Evolutionary conservation across 106 monocot genomes (phyloP).

Genomic region (Narthecium ossifragum): DNA sequence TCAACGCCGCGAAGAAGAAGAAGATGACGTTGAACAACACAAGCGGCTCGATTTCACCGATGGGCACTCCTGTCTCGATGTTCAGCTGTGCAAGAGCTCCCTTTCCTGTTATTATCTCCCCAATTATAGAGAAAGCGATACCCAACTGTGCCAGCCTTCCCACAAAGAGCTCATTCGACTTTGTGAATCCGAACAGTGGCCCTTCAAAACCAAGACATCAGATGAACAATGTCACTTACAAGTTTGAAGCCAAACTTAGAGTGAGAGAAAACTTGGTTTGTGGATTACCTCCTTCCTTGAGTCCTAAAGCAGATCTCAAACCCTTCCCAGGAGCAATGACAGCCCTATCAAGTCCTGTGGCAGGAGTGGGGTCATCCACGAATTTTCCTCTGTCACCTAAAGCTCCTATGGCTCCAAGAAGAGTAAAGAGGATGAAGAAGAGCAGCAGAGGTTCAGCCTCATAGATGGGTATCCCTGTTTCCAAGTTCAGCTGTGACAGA

Average conservation of each 20-base stretch:
- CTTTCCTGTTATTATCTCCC: slow-evolving; percentile 92
- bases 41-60: slow-evolving; percentile 81
- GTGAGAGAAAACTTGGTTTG: not conserved
- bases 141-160: slow-evolving; percentile 90
- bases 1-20: slow-evolving; percentile 94
- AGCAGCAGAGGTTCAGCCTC: slow-evolving; percentile 93
- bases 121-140: slow-evolving; percentile 88
- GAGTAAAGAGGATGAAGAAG: slow-evolving; percentile 99
- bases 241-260: not conserved
- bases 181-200: slow-evolving; percentile 91
- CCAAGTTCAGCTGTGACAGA: slow-evolving; percentile 81
- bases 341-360: slow-evolving; percentile 71
- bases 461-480: slow-evolving; percentile 96
- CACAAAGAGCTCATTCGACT: slow-evolving; percentile 96
- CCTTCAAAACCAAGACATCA: slow-evolving; percentile 27
- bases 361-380: slow-evolving; percentile 42
- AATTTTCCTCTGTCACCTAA: slow-evolving; percentile 83
- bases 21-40: slow-evolving; percentile 79
- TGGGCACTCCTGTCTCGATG: slow-evolving; percentile 94
- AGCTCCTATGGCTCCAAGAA: slow-evolving; percentile 97
- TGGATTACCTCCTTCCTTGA: slow-evolving; percentile 67
- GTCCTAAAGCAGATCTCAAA: slow-evolving; percentile 59
- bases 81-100: slow-evolving; percentile 91
- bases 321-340: slow-evolving; percentile 96
- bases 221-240: not conserved